A percentile compares a stretch with the other conserved stretches of the same genome.
phyloP scores from a whole-genome alignment of 2,329 filamentous ascomycete genomes.

The Phaeophleospora eucalypticola region DNA sequence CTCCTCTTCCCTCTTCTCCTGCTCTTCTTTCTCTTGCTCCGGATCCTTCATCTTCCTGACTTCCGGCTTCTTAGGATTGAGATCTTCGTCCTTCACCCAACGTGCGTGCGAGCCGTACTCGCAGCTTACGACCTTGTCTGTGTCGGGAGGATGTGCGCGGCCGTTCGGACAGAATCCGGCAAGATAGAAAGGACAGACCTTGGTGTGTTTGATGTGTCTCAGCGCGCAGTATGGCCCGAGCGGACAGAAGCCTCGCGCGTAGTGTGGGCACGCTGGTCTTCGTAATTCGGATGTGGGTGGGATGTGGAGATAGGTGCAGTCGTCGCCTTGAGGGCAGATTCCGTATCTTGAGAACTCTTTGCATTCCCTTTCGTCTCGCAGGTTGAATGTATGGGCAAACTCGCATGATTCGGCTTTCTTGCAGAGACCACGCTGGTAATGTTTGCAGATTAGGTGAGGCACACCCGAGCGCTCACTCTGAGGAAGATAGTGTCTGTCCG shows the following conservation, averaged over 20 bases:
- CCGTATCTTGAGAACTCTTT: slow-evolving; percentile 92
- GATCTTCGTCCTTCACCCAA: slow-evolving; percentile 66
- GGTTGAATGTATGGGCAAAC: slow-evolving; percentile 97
- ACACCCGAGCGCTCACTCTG: slow-evolving; percentile 39
- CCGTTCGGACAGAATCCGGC: slow-evolving; percentile 94
- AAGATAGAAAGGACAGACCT: slow-evolving; percentile 78
- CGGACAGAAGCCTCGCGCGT: slow-evolving; percentile 91
- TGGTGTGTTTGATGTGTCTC: slow-evolving; percentile 73
- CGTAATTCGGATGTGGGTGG: slow-evolving; percentile 59
- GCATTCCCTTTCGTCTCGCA: slow-evolving; percentile 97
- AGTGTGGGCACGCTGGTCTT: slow-evolving; percentile 71
- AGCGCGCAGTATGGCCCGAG: slow-evolving; percentile 83
- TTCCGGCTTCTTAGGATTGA: slow-evolving; percentile 51
- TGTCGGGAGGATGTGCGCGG: slow-evolving; percentile 30
- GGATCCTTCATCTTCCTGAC: slow-evolving; percentile 66
- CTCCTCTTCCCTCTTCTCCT: slow-evolving; percentile 55
- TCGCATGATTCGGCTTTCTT: slow-evolving; percentile 97
- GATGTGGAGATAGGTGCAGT: slow-evolving; percentile 60
- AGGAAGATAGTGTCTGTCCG: slow-evolving; percentile 69
- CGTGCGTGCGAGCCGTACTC: slow-evolving; percentile 76
- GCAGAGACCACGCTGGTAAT: slow-evolving; percentile 94
- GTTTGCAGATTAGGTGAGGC: slow-evolving; percentile 82
- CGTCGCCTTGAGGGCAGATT: slow-evolving; percentile 94
- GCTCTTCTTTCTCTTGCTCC: slow-evolving; percentile 62
- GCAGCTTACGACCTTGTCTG: slow-evolving; percentile 52